Evolutionary conservation across 352 stramenopile genomes (phyloP).

Genomic region (Pythium folliculosum): DNA sequence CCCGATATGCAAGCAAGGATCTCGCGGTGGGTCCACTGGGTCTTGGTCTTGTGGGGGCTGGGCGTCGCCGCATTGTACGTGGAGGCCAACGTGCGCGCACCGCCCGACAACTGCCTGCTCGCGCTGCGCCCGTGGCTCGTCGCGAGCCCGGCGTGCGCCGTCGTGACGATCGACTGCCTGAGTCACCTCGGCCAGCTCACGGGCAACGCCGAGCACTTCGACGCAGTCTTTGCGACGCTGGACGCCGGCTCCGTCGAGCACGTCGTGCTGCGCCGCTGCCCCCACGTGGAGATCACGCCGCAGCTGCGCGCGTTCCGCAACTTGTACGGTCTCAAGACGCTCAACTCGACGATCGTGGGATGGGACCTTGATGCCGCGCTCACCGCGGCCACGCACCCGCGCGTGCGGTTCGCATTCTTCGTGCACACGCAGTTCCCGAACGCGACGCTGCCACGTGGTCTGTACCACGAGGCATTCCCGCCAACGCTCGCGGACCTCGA

Average conservation of each 20-base stretch:
- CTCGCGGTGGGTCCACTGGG: conserved; percentile 1
- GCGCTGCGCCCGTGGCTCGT: conserved; percentile 36
- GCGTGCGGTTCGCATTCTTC: background rate
- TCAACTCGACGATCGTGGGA: conserved; percentile 6
- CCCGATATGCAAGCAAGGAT: background rate
- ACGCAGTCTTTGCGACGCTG: background rate
- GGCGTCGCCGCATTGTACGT: conserved; percentile 30
- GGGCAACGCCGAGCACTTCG: background rate
- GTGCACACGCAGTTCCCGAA: background rate
- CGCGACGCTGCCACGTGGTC: background rate
- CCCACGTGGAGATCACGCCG: background rate
- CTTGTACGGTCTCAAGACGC: conserved; percentile 15
- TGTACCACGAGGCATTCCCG: background rate
- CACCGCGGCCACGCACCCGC: background rate
- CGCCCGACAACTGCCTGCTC: conserved; percentile 27
- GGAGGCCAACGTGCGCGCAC: background rate
- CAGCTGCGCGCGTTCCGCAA: background rate
- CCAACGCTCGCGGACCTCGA: background rate
- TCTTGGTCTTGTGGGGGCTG: conserved; percentile 20
- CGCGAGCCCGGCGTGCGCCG: conserved; percentile 26
- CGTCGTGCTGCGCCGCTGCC: conserved; percentile 13
- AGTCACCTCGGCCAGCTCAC: too few species aligned
- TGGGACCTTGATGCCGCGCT: background rate
- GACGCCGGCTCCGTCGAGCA: background rate
- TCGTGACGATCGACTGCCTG: conserved; percentile 28